Evolutionary conservation across 2,329 filamentous ascomycete genomes (phyloP).

Genomic region (Hymenoscyphus linearis): DNA sequence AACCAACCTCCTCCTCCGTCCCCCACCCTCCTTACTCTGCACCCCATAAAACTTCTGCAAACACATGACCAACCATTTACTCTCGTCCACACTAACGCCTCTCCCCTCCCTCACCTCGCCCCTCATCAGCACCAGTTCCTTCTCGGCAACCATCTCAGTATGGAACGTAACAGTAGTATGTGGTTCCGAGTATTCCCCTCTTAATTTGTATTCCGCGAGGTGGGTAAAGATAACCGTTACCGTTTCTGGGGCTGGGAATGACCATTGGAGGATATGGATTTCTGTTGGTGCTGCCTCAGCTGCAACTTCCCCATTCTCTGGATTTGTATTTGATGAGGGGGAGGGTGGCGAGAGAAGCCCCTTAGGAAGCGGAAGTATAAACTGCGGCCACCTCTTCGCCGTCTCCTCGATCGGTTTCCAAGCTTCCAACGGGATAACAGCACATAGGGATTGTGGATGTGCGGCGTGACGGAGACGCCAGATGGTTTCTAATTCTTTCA

Average conservation of each 20-base stretch:
- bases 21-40: conserved; percentile 41
- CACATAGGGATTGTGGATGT: conserved; percentile 73
- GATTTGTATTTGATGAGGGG: too few relatives aligned
- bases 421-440: conserved; percentile 67
- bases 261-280: conserved; percentile 96
- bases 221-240: conserved; percentile 88
- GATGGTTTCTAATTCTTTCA: conserved; percentile 77
- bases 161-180: conserved; percentile 95
- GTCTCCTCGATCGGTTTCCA: conserved; percentile 67
- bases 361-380: conserved; percentile 82
- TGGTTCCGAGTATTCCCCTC: conserved; percentile 83
- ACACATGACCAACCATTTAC: conserved; percentile 86
- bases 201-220: conserved; percentile 84
- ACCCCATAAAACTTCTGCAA: conserved; percentile 89
- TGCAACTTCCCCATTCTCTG: too few relatives aligned
- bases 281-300: conserved; percentile 56
- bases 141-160: conserved; percentile 67
- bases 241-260: conserved; percentile 68
- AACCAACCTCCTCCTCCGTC: conserved; percentile 62
- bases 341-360: conserved; percentile 26
- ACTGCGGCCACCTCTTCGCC: conserved; percentile 74
- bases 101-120: conserved; percentile 71
- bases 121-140: conserved; percentile 80
- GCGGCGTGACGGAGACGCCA: conserved; percentile 85
- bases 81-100: conserved; percentile 74